Conservation (phyloP, 768 basidiomycete species). For the Termitomyces titanicus region DNA sequence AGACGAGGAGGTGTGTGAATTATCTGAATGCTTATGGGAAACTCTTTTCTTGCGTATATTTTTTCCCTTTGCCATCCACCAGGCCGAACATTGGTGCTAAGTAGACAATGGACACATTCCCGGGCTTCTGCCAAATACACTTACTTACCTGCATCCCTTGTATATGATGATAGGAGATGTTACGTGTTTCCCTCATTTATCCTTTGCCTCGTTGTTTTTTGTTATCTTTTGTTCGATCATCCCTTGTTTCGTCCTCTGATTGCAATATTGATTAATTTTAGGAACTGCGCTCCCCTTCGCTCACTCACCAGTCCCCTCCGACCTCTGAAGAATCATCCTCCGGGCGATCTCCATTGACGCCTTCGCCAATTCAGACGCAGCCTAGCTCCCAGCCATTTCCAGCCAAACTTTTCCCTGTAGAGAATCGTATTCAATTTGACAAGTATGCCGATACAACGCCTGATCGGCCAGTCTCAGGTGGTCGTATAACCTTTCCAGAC, state of each 20-base stretch:
- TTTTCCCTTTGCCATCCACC: background rate
- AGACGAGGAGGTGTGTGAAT: constrained; percentile 42
- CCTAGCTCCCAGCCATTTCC: constrained; percentile 10
- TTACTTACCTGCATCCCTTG: background rate
- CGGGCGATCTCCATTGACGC: constrained; percentile 18
- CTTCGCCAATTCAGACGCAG: constrained; percentile 11
- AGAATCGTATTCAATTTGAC: constrained; percentile 5
- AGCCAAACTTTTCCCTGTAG: constrained; percentile 10
- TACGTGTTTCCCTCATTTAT: background rate
- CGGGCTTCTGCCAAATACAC: background rate
- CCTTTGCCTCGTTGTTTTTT: background rate
- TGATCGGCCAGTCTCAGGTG: background rate
- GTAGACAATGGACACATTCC: background rate
- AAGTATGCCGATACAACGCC: constrained; percentile 3
- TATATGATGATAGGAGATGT: background rate
- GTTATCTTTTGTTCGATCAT: background rate
- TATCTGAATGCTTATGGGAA: no score
- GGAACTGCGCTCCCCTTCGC: constrained; percentile 23
- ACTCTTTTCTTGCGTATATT: background rate
- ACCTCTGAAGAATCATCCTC: constrained; percentile 31
- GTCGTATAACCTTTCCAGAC: constrained; percentile 19
- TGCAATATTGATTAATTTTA: background rate
- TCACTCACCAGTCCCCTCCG: constrained; percentile 31
- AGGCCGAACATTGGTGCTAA: background rate
- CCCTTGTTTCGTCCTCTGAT: constrained; percentile 1